phyloP scores from a whole-genome alignment of 1,284 basidiomycete genomes.

The Xerocomus minutiporus region DNA sequence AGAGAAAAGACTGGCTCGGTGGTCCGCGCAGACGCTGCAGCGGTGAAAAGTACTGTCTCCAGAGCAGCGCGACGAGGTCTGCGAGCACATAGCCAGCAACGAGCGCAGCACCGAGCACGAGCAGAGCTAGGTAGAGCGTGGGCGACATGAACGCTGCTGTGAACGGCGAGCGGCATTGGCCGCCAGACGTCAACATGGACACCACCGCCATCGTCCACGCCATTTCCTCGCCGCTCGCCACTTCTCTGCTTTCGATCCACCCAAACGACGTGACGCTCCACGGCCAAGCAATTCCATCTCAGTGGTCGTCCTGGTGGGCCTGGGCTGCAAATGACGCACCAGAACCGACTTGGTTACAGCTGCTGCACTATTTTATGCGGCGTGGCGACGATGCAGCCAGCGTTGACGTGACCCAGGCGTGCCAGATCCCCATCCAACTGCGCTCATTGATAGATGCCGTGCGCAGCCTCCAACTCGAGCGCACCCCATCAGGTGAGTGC shows the following conservation, averaged over 20 bases:
- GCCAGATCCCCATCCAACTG: constrained; percentile 28
- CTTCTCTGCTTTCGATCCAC: constrained; percentile 26
- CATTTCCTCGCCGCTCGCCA: constrained; percentile 17
- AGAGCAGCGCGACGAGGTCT: constrained; percentile 35
- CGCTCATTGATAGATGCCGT: constrained; percentile 23
- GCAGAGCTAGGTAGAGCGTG: neutral
- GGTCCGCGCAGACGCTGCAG: constrained; percentile 35
- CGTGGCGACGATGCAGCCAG: neutral
- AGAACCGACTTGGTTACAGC: constrained; percentile 24
- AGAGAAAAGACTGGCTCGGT: constrained; percentile 43
- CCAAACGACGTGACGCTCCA: constrained; percentile 26
- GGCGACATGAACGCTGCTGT: neutral
- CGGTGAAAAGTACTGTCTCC: constrained; percentile 36
- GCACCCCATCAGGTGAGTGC: constrained; percentile 16
- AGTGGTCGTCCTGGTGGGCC: constrained; percentile 30
- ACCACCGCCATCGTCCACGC: constrained; percentile 15
- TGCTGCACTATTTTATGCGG: constrained; percentile 25
- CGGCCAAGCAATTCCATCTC: constrained; percentile 8
- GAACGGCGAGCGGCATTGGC: neutral
- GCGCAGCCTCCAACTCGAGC: constrained; percentile 27
- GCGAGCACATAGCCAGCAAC: constrained; percentile 21
- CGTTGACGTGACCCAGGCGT: neutral
- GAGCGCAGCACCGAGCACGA: constrained; percentile 1
- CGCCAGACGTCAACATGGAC: neutral
- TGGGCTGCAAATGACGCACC: constrained; percentile 21